Conservation (phyloP, 2,329 filamentous ascomycete genomes). For the Ceratocystis cacaofunesta region DNA sequence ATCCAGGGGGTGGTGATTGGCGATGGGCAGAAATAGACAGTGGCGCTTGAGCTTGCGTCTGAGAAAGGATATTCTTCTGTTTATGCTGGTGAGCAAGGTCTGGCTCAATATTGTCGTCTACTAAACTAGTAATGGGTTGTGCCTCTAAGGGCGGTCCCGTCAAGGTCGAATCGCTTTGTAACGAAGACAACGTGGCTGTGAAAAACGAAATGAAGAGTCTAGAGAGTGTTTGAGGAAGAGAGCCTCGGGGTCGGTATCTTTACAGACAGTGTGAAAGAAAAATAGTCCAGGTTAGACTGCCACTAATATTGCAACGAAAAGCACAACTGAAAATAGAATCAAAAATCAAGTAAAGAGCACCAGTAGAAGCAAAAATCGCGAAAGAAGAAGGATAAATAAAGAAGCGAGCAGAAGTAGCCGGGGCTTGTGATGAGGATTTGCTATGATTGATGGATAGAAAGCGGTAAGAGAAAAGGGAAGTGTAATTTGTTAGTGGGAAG, state of each 20-base stretch:
- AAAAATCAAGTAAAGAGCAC: no score
- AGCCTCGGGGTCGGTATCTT: background rate
- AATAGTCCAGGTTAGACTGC: no score
- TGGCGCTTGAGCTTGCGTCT: slow-evolving; percentile 11
- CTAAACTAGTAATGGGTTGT: slow-evolving; percentile 10
- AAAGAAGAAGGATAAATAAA: background rate
- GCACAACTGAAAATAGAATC: no score
- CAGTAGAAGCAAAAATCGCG: background rate
- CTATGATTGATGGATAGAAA: background rate
- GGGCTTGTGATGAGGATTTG: background rate
- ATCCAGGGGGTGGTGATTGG: slow-evolving; percentile 40
- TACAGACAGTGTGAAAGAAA: background rate
- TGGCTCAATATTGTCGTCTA: slow-evolving; percentile 2
- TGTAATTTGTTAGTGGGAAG: slow-evolving; percentile 8
- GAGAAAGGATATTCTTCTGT: slow-evolving; percentile 10
- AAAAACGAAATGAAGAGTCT: slow-evolving; percentile 15
- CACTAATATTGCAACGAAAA: no score
- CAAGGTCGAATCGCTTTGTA: slow-evolving; percentile 9
- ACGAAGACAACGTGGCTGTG: slow-evolving; percentile 32
- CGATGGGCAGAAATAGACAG: slow-evolving; percentile 5
- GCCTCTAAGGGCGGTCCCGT: slow-evolving; percentile 15
- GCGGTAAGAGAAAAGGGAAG: slow-evolving; percentile 2
- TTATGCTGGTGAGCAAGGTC: slow-evolving; percentile 2
- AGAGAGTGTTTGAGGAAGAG: background rate
- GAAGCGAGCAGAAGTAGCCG: background rate